A percentile compares a stretch with the other conserved stretches of the same genome.
These are phyloP conservation scores for Aspergillus texensis DNA, from an alignment of 2,329 filamentous ascomycete genomes.

Conservation along the genomic window DNA sequence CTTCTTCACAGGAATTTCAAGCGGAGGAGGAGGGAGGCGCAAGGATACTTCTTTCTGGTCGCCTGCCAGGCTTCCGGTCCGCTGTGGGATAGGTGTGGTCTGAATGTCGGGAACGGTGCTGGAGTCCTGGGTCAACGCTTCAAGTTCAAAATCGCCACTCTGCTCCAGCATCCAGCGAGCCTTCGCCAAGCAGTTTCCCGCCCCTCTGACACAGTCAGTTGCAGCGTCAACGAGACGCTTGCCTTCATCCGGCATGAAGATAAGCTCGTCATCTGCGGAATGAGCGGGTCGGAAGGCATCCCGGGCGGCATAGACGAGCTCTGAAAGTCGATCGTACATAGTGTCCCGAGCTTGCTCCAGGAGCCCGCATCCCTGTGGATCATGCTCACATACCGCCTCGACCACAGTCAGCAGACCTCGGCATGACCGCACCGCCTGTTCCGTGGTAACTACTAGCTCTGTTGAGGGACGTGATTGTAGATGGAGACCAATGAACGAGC, in stretches of 20 bases:
- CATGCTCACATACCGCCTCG: conserved; percentile 79
- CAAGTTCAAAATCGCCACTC: conserved; percentile 87
- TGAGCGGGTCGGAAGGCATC: conserved; percentile 73
- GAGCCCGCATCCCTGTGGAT: conserved; percentile 66
- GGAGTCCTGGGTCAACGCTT: conserved; percentile 55
- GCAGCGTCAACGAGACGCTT: conserved; percentile 74
- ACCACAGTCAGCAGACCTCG: conserved; percentile 77
- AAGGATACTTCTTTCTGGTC: conserved; percentile 34
- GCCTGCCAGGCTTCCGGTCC: conserved; percentile 18
- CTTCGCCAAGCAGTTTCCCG: conserved; percentile 88
- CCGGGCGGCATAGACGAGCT: conserved; percentile 78
- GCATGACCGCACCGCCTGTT: conserved; percentile 80
- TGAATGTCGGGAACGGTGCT: conserved; percentile 18
- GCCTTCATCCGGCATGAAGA: conserved; percentile 80
- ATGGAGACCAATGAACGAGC: conserved; percentile 91
- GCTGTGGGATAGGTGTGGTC: conserved; percentile 25
- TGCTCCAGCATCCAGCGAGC: conserved; percentile 82
- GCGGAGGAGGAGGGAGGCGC: conserved; percentile 49
- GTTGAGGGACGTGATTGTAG: conserved; percentile 88
- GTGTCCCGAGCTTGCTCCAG: conserved; percentile 70
- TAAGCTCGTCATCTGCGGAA: conserved; percentile 70
- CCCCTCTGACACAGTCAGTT: conserved; percentile 84
- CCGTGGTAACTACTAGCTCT: conserved; percentile 79
- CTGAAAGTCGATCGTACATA: conserved; percentile 79
- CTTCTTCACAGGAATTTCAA: conserved; percentile 43